Conservation (phyloP, 352 stramenopile genomes). For the Phytophthora palmivora region DNA sequence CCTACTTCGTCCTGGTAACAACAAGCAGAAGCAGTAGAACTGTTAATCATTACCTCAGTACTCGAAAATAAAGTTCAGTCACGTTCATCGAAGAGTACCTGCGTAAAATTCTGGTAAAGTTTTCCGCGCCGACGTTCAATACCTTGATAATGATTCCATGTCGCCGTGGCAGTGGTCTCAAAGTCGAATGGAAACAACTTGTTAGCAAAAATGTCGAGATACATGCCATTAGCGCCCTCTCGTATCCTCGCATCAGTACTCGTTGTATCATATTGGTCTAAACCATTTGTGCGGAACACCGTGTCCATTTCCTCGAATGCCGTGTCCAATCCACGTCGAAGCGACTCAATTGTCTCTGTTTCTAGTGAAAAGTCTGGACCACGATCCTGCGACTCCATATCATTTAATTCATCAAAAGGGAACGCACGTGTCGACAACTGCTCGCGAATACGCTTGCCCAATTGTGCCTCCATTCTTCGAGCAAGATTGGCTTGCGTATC, state of each 20-base stretch:
- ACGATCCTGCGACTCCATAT: neutral
- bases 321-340: slow-evolving; percentile 41
- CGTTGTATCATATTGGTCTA: slow-evolving; percentile 25
- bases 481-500: slow-evolving; percentile 40
- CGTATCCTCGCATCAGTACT: slow-evolving; percentile 35
- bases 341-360: slow-evolving; percentile 34
- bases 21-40: slow-evolving; percentile 7
- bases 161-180: slow-evolving; percentile 33
- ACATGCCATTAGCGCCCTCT: slow-evolving; percentile 38
- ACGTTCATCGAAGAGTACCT: slow-evolving; percentile 16
- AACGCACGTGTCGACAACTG: slow-evolving; percentile 17
- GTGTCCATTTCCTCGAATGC: slow-evolving; percentile 37
- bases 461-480: slow-evolving; percentile 33
- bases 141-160: slow-evolving; percentile 51
- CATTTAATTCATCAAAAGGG: slow-evolving; percentile 3
- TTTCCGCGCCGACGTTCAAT: slow-evolving; percentile 32
- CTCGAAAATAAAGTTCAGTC: neutral
- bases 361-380: slow-evolving; percentile 31
- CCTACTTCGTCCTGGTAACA: slow-evolving; percentile 31
- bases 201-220: slow-evolving; percentile 48
- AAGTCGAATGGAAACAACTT: slow-evolving; percentile 52
- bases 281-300: slow-evolving; percentile 38
- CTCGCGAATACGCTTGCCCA: slow-evolving; percentile 26
- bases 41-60: slow-evolving; percentile 3
- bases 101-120: slow-evolving; percentile 23